Conservation (phyloP, 192 early-diverging fungal species). For the Glomus cerebriforme region DNA sequence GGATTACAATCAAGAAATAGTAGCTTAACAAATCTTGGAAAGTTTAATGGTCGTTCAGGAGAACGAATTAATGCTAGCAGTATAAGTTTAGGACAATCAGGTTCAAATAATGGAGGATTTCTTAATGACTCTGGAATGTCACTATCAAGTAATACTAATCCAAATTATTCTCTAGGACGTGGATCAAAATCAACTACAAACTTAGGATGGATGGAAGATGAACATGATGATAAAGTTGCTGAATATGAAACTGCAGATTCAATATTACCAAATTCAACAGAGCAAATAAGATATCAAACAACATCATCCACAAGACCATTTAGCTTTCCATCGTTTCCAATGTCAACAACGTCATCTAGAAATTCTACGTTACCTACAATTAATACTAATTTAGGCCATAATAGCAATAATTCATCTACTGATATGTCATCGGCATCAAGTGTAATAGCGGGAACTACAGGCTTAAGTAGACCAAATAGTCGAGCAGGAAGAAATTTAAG, state of each 20-base stretch:
- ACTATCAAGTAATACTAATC: not conserved
- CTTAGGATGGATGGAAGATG: not conserved
- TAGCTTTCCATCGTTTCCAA: not conserved
- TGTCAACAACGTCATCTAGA: not conserved
- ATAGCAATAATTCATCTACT: not conserved
- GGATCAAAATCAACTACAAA: not conserved
- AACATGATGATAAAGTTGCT: not conserved
- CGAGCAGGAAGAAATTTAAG: slow-evolving; percentile 12
- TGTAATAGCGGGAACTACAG: not conserved
- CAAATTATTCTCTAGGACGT: not conserved
- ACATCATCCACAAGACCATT: not conserved
- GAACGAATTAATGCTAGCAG: not conserved
- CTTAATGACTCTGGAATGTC: slow-evolving; percentile 1
- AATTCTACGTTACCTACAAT: not conserved
- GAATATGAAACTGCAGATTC: slow-evolving; percentile 13
- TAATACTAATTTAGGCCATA: not conserved
- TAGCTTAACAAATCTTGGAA: not conserved
- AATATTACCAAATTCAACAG: no score
- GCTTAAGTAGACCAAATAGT: not conserved
- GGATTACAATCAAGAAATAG: slow-evolving; percentile 24
- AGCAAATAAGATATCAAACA: not conserved
- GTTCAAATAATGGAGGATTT: not conserved
- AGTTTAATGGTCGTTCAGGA: not conserved
- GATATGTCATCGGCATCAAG: not conserved
- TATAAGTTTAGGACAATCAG: not conserved